Evolutionary conservation across 495 filamentous ascomycete genomes (phyloP).

Genomic region (Penicillium desertorum): DNA sequence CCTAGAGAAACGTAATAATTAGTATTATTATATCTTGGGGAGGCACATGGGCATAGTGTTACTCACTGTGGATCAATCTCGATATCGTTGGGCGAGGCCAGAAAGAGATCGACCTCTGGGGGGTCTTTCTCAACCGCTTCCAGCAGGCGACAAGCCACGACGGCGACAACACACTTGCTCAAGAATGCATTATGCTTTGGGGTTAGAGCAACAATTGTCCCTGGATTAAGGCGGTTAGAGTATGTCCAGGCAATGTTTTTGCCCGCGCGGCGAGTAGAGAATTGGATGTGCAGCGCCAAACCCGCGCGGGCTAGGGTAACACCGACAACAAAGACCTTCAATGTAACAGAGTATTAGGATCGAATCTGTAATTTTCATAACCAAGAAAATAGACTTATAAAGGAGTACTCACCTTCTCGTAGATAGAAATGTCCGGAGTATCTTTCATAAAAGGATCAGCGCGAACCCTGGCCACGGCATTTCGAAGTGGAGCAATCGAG

Average conservation of each 20-base stretch:
- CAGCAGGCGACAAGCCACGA: constrained; percentile 69
- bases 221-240: constrained; percentile 68
- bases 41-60: background rate
- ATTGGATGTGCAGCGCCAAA: constrained; percentile 64
- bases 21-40: background rate
- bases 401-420: constrained; percentile 61
- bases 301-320: constrained; percentile 63
- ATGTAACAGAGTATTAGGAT: background rate
- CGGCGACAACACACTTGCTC: constrained; percentile 65
- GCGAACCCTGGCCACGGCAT: constrained; percentile 53
- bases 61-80: constrained; percentile 61
- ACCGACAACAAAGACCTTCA: constrained; percentile 64
- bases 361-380: background rate
- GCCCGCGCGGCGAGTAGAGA: constrained; percentile 64
- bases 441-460: constrained; percentile 50
- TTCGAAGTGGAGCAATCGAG: constrained; percentile 56
- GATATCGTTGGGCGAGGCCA: constrained; percentile 58
- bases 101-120: constrained; percentile 74
- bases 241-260: constrained; percentile 77
- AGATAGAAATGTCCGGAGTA: constrained; percentile 59
- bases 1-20: background rate
- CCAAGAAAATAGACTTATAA: background rate
- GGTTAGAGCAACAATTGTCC: constrained; percentile 69
- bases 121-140: constrained; percentile 61
- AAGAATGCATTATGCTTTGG: constrained; percentile 63